Base-by-base conservation (phyloP, 257 asterid species). In the Rehmannia glutinosa region DNA sequence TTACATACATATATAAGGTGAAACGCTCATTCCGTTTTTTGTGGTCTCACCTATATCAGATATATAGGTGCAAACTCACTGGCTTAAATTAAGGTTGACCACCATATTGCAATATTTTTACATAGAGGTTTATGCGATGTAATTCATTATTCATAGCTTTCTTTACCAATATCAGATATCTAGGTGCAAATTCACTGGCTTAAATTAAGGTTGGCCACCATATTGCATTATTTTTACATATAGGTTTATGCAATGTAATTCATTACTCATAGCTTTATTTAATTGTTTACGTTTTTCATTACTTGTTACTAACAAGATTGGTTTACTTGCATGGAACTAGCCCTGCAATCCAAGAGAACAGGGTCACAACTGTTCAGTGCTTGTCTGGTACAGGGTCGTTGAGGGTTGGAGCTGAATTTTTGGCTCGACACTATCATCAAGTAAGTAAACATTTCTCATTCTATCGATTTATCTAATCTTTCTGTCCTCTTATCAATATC, bases 361-460 rank as follows among this genome's bases (percentile, higher is more conserved):
- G 97, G 85, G 93, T 94, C 41, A 87, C 97, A 32, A 94, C 99
- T 32, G 97, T 91, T 58, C 97, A 94, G 77, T 88, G 99, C 86
- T 88, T 94, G 86, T 94, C 99, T 66, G 99, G 99, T 46, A 91
- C 97, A 23, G 99, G 99, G 64, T 91, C 99, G 20, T 80, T 94
- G 85, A 88, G 97, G 83, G 97, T 94, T 73, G 99, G 96, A 78
- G 97, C 82, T 53, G 99, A 91, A 63, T 91, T 94, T 85, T 82
- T 91, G 87, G 83, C 92, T 54, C 83, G 73, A 27, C 96, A 94
- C 56, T 85, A 94, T 77, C 95, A 88, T 76, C 85, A 91, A 83
- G 99, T 91, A 68, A 77, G 71, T 47, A 4, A 36, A 49, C 46
- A n/a, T 39, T 72, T 28, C 39, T 38, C 46, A 51, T 62, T 66